Evolutionary conservation across 352 stramenopile species (phyloP).

Genomic region (Phytopythium litorale): DNA sequence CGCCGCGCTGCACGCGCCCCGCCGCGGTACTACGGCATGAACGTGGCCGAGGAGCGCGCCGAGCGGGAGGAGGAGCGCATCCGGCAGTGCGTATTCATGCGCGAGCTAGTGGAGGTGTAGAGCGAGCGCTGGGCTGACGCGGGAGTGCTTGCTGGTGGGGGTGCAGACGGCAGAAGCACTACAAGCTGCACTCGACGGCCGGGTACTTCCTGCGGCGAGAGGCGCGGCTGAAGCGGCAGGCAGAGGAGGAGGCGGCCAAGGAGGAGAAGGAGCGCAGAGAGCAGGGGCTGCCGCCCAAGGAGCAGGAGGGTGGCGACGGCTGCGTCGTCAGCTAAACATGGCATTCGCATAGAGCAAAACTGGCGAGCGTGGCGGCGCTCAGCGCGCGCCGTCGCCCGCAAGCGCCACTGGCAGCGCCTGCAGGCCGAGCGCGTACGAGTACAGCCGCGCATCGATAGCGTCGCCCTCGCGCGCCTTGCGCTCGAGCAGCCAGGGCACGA

Average conservation of each 20-base stretch:
- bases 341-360: neutral
- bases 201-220: slow-evolving; percentile 78
- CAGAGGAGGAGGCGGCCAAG: slow-evolving; percentile 20
- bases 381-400: neutral
- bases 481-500: slow-evolving; percentile 56
- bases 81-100: slow-evolving; percentile 22
- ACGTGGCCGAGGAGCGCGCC: slow-evolving; percentile 69
- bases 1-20: slow-evolving; percentile 38
- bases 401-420: slow-evolving; percentile 26
- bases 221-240: slow-evolving; percentile 46
- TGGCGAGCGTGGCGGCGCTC: neutral
- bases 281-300: slow-evolving; percentile 10
- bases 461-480: slow-evolving; percentile 34
- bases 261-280: slow-evolving; percentile 12
- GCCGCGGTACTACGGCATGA: slow-evolving; percentile 61
- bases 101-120: neutral
- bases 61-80: slow-evolving; percentile 67
- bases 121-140: neutral
- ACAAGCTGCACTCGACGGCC: slow-evolving; percentile 57
- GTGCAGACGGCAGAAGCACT: slow-evolving; percentile 56
- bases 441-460: slow-evolving; percentile 52
- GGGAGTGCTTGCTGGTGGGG: neutral
- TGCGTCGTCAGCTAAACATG: slow-evolving; percentile 24
- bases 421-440: slow-evolving; percentile 54
- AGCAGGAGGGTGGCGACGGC: slow-evolving; percentile 6